Base-by-base conservation (phyloP, 768 basidiomycete genomes). In the Calvatia gigantea region DNA sequence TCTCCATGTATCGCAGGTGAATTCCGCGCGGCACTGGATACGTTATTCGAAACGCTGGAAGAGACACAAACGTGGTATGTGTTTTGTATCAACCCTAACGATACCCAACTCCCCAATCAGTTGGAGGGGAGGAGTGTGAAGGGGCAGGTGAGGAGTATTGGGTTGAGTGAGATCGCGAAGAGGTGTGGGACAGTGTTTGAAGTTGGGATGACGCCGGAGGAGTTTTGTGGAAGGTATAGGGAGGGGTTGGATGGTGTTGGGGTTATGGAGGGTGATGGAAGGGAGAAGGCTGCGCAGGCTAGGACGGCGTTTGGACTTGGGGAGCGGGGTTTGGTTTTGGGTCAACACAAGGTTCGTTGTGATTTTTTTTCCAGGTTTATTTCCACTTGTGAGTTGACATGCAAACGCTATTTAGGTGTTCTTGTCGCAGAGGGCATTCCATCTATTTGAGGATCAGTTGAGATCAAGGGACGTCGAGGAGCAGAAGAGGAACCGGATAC, bases 21-120 rank as follows among this genome's bases (percentile, higher is more conserved):
- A 69, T 93, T 97, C 78, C 83, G 85, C 62, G 71, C 85, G 0
- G 91, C 94, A 4, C 72, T 97, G 47, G 88, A 94, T 64, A 89
- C 86, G 0, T 78, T 97, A 14, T 90, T 98, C 61, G 83, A 89
- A 60, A 94, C 93, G 1, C 75, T 98, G 23, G 86, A 89, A 51
- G 95, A 97, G 62, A 89, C 92, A 14, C 89, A 94, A 71, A 74
- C 84, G 1, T 98, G 94, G 94, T 89, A 86, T 62, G 80, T 97
- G 15, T 92, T 96, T 71, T 97, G 94, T 65, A 71, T 98, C 62
- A 94, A 90, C 67, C 94, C 95, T 3, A 99, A 98, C 66, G 94
- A 98, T 72, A 87, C 92, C 23, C 96, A 96, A 65, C 73, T 98
- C 17, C 94, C 95, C 35, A 92, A 94, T 66, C 95, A 98, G 67